Base-by-base conservation (phyloP, 441 rosid genomes). In the Populus hybrid region DNA sequence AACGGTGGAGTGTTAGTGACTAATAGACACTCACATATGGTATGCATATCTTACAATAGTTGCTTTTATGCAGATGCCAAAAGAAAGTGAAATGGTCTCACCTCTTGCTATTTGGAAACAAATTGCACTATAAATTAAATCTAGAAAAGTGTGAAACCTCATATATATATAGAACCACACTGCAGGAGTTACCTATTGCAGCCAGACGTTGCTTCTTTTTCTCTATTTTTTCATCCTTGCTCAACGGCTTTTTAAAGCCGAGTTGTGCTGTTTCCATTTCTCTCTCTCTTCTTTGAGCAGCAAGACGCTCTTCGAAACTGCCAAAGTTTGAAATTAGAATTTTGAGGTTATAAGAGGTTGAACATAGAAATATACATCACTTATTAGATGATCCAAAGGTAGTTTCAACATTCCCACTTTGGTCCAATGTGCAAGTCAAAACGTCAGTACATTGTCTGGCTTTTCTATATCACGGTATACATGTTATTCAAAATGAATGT, bases 201-300 rank as follows among this genome's bases (percentile, higher is more conserved):
- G 99, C 98, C 71, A 96, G 87, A 6, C 99, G 93, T 88, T 96
- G 93, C 88, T 96, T 96, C 93, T 88, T 96, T 83, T 96, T 94
- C 88, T 90, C 94, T n/a, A 88, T 87, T 83, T 86, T 94, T 89
- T 96, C 99, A 86, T 92, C 97, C 80, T 89, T 94, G 84, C 83
- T 90, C 85, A 96, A 74, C 64, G 90, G 98, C 84, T 93, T 90
- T 82, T 96, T 96, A 79, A 94, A 94, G 64, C 99, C 99, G 79
- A 96, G 98, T 82, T 93, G 88, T 74, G 84, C 70, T 36, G 91
- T 83, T 36, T 89, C 94, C 88, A 87, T 42, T 82, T 96, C 99
- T 87, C 91, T 91, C 85, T 96, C 98, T 76, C 75, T 89, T 82
- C 98, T 87, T 82, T 96, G 99, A 61, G 94, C 95, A 78, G 92